Base-by-base conservation (phyloP, 805 yeast species). In the Crinitomyces ghanaensis region DNA sequence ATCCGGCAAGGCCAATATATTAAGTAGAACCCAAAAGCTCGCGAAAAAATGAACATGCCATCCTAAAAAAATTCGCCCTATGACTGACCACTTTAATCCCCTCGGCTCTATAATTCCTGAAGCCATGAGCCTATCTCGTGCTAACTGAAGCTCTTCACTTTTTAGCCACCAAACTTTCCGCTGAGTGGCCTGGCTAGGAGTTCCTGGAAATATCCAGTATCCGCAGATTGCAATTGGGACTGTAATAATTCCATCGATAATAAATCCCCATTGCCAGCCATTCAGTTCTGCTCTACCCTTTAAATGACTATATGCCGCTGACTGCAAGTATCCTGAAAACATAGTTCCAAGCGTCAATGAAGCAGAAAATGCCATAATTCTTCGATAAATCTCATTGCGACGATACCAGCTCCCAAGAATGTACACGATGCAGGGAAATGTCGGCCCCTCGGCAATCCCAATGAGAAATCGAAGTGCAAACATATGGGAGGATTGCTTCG, bases 171-270 rank as follows among this genome's bases (percentile, higher is more conserved):
- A 41, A 13, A 39, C 18, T 27, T 29, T 31, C 8, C 17, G 17
- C 14, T 15, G 8, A 4, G 19, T 29, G 47, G 62, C 39, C 75
- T 62, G 41, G 38, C 38, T 30, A 23, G 72, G 73, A 53, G 66
- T 66, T 44, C 68, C 71, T n/a, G 72, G 68, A 36, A 69, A 58
- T 26, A 62, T 49, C 41, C 66, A 54, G 39, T 61, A 53, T 0
- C 69, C 68, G n/a, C 49, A 28, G 4, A 63, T 11, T 0, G 66
- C 68, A 16, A 62, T 51, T 2, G 60, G 63, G 13, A 62, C 48
- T 4, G 61, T 56, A 30, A 64, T 51, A 35, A 74, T 55, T 16
- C 81, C 77, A 51, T 77, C 81, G 35, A 68, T 57, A 34, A 69
- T 59, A 41, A 67, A 69, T 26, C 68, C 54, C 70, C 72, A 68